These are phyloP conservation scores for Penicillium sp. DNA, from an alignment of 2,329 filamentous ascomycete genomes.

Conservation along the genomic window DNA sequence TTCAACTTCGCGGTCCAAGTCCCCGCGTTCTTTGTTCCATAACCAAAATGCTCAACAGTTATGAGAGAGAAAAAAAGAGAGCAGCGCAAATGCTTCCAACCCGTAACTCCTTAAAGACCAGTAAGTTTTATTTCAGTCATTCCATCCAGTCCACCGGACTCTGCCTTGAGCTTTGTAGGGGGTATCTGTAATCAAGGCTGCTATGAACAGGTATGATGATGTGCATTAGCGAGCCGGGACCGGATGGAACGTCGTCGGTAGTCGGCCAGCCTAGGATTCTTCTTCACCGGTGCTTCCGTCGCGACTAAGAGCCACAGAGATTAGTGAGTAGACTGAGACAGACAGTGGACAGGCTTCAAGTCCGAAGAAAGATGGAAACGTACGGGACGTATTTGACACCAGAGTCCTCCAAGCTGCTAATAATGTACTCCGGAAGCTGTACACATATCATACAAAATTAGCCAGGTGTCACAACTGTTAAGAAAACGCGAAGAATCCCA, in stretches of 20 bases:
- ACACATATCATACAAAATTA: slow-evolving; percentile 1
- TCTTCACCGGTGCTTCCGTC: slow-evolving; percentile 54
- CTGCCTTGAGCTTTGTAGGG: slow-evolving; percentile 10
- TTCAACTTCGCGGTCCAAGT: slow-evolving; percentile 11
- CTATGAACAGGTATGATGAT: slow-evolving; percentile 2
- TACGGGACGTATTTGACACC: slow-evolving; percentile 65
- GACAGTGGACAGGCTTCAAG: neutral
- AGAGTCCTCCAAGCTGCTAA: slow-evolving; percentile 59
- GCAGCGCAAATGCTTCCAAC: slow-evolving; percentile 28
- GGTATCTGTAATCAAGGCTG: slow-evolving; percentile 17
- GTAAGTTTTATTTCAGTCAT: slow-evolving; percentile 9
- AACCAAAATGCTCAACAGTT: slow-evolving; percentile 20
- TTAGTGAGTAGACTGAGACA: slow-evolving; percentile 12
- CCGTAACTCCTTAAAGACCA: slow-evolving; percentile 26
- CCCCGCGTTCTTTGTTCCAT: slow-evolving; percentile 16
- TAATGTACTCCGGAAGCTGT: slow-evolving; percentile 61
- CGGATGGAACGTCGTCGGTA: slow-evolving; percentile 1
- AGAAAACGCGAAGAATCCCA: slow-evolving; percentile 13
- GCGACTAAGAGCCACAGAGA: slow-evolving; percentile 35
- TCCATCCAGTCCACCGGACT: slow-evolving; percentile 4
- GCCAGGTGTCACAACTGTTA: neutral
- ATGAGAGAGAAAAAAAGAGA: slow-evolving; percentile 16
- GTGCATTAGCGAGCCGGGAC: neutral
- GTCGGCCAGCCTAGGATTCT: slow-evolving; percentile 37
- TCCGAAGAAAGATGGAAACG: slow-evolving; percentile 30